These are phyloP conservation scores for Trichoderma atroviride DNA, from an alignment of 2,329 filamentous ascomycete genomes.

Conservation along the genomic window DNA sequence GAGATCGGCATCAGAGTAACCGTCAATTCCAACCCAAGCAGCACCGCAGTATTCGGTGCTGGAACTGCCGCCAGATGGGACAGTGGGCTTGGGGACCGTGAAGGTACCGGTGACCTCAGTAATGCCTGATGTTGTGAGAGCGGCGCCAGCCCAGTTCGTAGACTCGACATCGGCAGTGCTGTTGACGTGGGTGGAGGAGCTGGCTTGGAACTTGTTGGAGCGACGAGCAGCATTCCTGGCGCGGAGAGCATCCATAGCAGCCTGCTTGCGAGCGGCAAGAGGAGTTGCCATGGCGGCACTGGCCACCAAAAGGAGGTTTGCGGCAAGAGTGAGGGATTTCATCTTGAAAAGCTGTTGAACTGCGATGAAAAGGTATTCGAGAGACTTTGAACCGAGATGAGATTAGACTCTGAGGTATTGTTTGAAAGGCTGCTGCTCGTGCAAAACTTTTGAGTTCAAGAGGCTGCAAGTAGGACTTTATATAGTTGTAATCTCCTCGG, in stretches of 20 bases:
- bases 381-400: neutral
- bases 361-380: neutral
- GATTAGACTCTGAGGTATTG: neutral
- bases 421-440: neutral
- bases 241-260: slow-evolving; percentile 13
- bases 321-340: neutral
- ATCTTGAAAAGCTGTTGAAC: neutral
- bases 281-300: neutral
- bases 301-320: neutral
- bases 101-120: slow-evolving; percentile 10
- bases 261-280: slow-evolving; percentile 9
- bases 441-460: neutral
- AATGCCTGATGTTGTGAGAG: neutral
- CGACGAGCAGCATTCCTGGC: neutral
- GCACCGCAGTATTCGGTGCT: slow-evolving; percentile 3
- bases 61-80: neutral
- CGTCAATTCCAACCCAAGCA: slow-evolving; percentile 16
- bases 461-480: slow-evolving; percentile 2
- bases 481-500: neutral
- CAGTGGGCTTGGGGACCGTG: slow-evolving; percentile 9
- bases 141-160: slow-evolving; percentile 8
- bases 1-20: slow-evolving; percentile 10
- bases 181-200: neutral
- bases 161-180: neutral
- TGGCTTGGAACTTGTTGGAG: neutral